Conservation (phyloP, 2,329 filamentous ascomycete genomes). For the Penicillium crustosum region DNA sequence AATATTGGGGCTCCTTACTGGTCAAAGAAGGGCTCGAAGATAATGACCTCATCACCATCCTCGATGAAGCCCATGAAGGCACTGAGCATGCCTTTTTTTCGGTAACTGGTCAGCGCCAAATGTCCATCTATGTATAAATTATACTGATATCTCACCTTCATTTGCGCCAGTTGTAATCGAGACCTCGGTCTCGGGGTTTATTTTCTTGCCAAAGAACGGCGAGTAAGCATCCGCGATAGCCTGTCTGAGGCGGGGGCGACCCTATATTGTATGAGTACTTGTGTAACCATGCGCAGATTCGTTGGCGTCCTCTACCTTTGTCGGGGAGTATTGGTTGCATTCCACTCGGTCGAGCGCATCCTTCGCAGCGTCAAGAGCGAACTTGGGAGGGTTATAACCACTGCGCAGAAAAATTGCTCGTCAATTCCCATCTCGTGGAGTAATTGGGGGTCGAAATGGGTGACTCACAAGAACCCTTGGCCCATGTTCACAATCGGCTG, state of each 20-base stretch:
- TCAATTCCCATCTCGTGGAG: not conserved
- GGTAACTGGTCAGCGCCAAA: not conserved
- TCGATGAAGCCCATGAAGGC: conserved; percentile 99
- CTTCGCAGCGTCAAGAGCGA: conserved; percentile 90
- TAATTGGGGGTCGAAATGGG: not conserved
- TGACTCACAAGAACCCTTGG: conserved; percentile 58
- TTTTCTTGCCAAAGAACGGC: conserved; percentile 75
- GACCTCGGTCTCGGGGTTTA: conserved; percentile 89
- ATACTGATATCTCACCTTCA: conserved; percentile 39
- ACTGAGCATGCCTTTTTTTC: conserved; percentile 72
- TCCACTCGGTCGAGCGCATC: conserved; percentile 84
- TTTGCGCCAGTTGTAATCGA: conserved; percentile 77
- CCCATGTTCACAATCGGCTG: conserved; percentile 70
- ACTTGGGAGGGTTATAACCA: conserved; percentile 90
- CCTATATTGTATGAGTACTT: conserved; percentile 44
- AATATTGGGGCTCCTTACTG: conserved; percentile 57
- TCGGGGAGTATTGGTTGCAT: conserved; percentile 98
- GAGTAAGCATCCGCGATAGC: conserved; percentile 92
- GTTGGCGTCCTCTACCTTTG: conserved; percentile 56
- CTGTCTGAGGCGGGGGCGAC: conserved; percentile 85
- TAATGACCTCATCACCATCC: conserved; percentile 89
- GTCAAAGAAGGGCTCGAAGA: conserved; percentile 98
- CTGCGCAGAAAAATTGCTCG: conserved; percentile 24
- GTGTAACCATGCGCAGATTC: not conserved
- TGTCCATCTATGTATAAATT: not conserved